Percentiles rank a stretch among this genome's conserved stretches.
These are phyloP conservation scores for Phytophthora sp. DNA, from an alignment of 352 stramenopile genomes.

Conservation along the genomic window DNA sequence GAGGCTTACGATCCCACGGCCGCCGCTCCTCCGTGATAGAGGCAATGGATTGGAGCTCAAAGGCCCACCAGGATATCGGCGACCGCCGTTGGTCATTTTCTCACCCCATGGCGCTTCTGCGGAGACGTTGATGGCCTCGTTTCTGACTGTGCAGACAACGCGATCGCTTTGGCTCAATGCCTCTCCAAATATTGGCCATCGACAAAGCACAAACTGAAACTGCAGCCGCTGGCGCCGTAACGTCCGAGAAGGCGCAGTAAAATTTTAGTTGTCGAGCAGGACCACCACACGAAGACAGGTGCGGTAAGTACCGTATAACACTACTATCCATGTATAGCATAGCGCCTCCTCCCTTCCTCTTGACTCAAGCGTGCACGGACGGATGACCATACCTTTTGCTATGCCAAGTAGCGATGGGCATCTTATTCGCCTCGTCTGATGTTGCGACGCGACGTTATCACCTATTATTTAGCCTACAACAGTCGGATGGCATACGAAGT, in stretches of 20 bases:
- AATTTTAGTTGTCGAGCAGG: conserved; percentile 11
- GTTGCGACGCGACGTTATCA: conserved; percentile 14
- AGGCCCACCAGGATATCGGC: conserved; percentile 1
- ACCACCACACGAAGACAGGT: too few relatives aligned
- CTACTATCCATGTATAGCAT: too few relatives aligned
- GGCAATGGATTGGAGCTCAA: conserved; percentile 35
- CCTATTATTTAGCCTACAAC: conserved; percentile 2
- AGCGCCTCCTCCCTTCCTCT: too few relatives aligned
- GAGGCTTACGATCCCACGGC: conserved; percentile 42
- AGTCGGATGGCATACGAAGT: background rate
- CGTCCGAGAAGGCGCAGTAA: conserved; percentile 20
- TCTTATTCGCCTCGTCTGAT: conserved; percentile 31
- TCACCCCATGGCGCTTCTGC: conserved; percentile 40
- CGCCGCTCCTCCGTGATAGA: conserved; percentile 36
- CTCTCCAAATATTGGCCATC: conserved; percentile 20
- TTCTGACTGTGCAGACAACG: conserved; percentile 35
- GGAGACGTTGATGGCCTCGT: conserved; percentile 22
- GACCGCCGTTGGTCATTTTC: conserved; percentile 42
- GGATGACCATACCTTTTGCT: conserved; percentile 9
- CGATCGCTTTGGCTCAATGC: conserved; percentile 9
- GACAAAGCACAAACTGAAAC: conserved; percentile 7
- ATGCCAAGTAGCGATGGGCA: conserved; percentile 18
- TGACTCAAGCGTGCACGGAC: conserved; percentile 12
- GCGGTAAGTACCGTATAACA: too few relatives aligned
- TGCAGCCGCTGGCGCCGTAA: conserved; percentile 11